Percentiles rank a stretch among this genome's conserved stretches.
phyloP scores from a whole-genome alignment of 2,329 filamentous ascomycete genomes.

The Stachybotrys echinatus region DNA sequence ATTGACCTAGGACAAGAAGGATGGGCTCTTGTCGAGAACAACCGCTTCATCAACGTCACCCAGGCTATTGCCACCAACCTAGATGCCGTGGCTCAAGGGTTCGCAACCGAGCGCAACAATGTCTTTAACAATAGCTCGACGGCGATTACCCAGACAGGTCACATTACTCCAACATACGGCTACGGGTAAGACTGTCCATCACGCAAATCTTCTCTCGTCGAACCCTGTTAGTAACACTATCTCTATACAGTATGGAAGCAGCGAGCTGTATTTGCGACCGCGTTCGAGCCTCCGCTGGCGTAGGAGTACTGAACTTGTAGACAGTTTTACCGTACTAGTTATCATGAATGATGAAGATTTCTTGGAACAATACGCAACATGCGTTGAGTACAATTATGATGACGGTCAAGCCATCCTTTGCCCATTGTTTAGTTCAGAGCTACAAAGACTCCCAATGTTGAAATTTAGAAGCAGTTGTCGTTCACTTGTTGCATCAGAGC shows the following conservation, averaged over 20 bases:
- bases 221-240: not conserved
- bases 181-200: not conserved
- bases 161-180: not conserved
- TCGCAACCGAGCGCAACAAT: not conserved
- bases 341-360: too few species aligned
- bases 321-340: not conserved
- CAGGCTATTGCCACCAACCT: not conserved
- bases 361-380: too few species aligned
- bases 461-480: too few species aligned
- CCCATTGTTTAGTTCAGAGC: too few species aligned
- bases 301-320: not conserved
- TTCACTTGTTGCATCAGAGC: too few species aligned
- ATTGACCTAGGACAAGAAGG: not conserved
- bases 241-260: not conserved
- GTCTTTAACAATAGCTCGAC: not conserved
- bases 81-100: not conserved
- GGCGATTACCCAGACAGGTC: not conserved
- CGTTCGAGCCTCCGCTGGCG: not conserved
- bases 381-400: too few species aligned
- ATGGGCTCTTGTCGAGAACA: not conserved
- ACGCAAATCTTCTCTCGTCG: too few species aligned
- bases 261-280: not conserved
- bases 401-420: too few species aligned
- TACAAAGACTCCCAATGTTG: too few species aligned
- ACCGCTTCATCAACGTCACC: not conserved